These are phyloP conservation scores for Sordariomycetes sp. DNA, from an alignment of 2,329 filamentous ascomycete genomes.

Conservation along the genomic window DNA sequence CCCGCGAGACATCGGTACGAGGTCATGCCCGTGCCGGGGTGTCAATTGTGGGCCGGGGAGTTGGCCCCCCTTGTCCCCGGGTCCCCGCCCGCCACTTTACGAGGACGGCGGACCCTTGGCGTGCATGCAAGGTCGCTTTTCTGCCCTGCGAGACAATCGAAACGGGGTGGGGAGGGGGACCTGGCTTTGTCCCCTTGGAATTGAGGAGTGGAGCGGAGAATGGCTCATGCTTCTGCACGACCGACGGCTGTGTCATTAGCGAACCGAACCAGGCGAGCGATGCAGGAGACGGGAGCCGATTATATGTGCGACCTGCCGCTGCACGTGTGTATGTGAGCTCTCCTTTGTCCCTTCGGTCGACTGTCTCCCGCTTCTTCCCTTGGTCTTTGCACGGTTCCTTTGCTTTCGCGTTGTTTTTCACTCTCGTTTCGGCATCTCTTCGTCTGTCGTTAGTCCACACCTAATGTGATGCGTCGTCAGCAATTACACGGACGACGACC, in stretches of 20 bases:
- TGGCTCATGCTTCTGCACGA: background rate
- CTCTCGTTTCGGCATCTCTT: background rate
- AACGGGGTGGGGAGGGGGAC: background rate
- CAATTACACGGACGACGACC: background rate
- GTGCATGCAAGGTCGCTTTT: background rate
- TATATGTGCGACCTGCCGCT: background rate
- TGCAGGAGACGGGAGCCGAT: background rate
- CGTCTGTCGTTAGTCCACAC: background rate
- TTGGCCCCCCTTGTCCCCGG: background rate
- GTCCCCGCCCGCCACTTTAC: background rate
- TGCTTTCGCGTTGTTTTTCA: background rate
- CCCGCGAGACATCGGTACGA: background rate
- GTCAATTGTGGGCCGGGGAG: background rate
- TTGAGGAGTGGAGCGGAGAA: background rate
- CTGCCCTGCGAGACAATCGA: background rate
- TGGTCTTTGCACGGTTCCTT: background rate
- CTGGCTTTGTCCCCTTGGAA: background rate
- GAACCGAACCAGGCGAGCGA: background rate
- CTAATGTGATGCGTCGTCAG: background rate
- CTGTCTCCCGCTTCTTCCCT: background rate
- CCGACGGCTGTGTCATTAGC: background rate
- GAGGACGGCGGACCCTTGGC: background rate
- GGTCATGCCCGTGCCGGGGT: background rate
- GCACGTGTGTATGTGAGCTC: background rate
- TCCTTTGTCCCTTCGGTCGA: background rate